Percentiles rank a stretch among this genome's conserved stretches.
Evolutionary conservation across 2,329 filamentous ascomycete genomes (phyloP).

Genomic region (Penicillium polonicum): DNA sequence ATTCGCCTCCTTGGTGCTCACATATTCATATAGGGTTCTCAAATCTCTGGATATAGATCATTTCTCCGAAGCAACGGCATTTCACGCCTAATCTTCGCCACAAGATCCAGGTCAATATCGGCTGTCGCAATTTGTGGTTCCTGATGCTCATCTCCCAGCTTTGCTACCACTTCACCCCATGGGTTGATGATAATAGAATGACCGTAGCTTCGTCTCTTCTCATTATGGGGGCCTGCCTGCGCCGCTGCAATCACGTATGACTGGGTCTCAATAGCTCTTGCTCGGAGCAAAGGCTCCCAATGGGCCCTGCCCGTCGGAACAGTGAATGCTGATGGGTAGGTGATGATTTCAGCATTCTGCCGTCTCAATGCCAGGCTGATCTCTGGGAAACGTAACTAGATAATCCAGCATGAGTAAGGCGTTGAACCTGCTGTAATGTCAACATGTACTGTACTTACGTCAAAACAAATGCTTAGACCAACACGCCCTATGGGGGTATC

Average conservation of each 20-base stretch:
- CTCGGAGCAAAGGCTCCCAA: conserved; percentile 76
- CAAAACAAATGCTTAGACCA: conserved; percentile 84
- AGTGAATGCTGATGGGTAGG: conserved; percentile 90
- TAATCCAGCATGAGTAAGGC: background rate
- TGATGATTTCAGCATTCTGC: conserved; percentile 70
- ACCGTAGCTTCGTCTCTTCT: conserved; percentile 77
- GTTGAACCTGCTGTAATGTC: background rate
- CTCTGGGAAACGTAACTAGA: conserved; percentile 72
- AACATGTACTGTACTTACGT: conserved; percentile 47
- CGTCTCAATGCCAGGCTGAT: conserved; percentile 65
- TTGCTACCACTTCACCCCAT: conserved; percentile 73
- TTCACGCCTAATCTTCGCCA: conserved; percentile 54
- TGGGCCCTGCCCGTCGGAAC: conserved; percentile 80
- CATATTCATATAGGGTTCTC: background rate
- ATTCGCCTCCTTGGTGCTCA: background rate
- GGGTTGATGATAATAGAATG: conserved; percentile 82
- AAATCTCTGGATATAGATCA: conserved; percentile 49
- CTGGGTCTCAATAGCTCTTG: conserved; percentile 85
- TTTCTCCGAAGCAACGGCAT: conserved; percentile 59
- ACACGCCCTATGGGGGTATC: conserved; percentile 71
- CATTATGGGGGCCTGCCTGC: conserved; percentile 73
- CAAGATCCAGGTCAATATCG: conserved; percentile 54
- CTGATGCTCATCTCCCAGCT: conserved; percentile 52
- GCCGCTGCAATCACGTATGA: conserved; percentile 84
- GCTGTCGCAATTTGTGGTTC: conserved; percentile 51